Percentiles rank a stretch among this genome's conserved stretches.
phyloP scores from a whole-genome alignment of 164 flowering plant species.

The Aristolochia contorta region DNA sequence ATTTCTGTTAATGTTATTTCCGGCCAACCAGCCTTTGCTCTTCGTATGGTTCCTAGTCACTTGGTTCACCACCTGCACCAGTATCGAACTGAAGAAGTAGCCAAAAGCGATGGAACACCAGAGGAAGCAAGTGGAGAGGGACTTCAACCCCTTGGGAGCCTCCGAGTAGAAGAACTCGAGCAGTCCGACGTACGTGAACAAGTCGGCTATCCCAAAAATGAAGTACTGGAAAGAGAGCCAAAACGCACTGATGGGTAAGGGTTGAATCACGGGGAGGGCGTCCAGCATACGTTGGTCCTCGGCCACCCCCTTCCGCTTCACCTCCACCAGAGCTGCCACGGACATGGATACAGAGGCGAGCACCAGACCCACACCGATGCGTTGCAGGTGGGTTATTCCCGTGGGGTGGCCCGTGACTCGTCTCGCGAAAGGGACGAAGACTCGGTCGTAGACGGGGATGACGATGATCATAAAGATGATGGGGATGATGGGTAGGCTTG shows the following conservation, averaged over 20 bases:
- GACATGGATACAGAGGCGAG: conserved; percentile 43
- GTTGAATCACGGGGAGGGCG: conserved; percentile 28
- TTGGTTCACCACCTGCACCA: conserved; percentile 35
- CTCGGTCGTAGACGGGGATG: conserved; percentile 36
- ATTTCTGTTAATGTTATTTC: conserved; percentile 41
- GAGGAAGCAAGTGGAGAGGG: conserved; percentile 35
- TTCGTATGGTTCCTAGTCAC: conserved; percentile 21
- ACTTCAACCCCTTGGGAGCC: conserved; percentile 34
- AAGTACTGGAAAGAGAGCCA: conserved; percentile 49
- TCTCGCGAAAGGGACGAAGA: conserved; percentile 26
- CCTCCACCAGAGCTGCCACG: conserved; percentile 34
- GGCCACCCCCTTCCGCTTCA: conserved; percentile 27
- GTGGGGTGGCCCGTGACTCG: conserved; percentile 32
- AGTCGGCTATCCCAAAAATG: conserved; percentile 47
- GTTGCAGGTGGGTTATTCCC: conserved; percentile 46
- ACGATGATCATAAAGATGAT: conserved; percentile 29
- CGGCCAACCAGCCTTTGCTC: conserved; percentile 43
- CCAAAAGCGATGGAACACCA: conserved; percentile 51
- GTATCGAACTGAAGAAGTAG: conserved; percentile 35
- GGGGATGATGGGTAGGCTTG: conserved; percentile 44
- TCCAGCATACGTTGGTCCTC: conserved; percentile 30
- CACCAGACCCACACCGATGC: conserved; percentile 42
- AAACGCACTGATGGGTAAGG: conserved; percentile 35
- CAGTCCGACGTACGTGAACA: conserved; percentile 46
- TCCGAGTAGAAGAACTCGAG: conserved; percentile 51